Evolutionary conservation across 805 yeast species (phyloP), one percentile per base, ranked within the genome.

Genomic region (Yamadazyma philogaea): DNA sequence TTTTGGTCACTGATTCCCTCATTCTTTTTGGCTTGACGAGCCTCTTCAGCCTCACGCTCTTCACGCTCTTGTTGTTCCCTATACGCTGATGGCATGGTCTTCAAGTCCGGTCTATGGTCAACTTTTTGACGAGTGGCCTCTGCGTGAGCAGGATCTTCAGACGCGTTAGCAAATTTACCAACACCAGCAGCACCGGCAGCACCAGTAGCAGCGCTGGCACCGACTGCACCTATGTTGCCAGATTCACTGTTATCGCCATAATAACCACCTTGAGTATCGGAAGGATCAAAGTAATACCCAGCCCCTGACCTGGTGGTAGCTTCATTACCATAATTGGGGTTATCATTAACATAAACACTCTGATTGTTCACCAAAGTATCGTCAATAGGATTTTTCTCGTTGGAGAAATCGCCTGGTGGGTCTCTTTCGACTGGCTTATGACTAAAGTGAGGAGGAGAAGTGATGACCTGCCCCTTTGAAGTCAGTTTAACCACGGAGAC

Each of bases 201-300:
- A n/a, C 20, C 40, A 3, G 19, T 37, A 6, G 24, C 43, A 3
- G 27, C 30, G 14, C 19, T 19, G 15, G 37, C 37, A 21, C 42
- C 30, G 2, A 18, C 28, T 2, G 26, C 34, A 17, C 20, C 34
- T 16, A 28, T 12, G 20, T 17, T 14, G 10, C 19, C 20, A 16
- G 34, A 5, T 5, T 14, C 34, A 12, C 27, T 30, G 11, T 20
- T 15, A 15, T 30, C 30, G 30, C 47, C 43, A 40, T 49, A 49
- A 33, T 39, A 39, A 16, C 68, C 66, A 19, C 66, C 67, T 46
- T 64, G 69, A 26, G 70, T 63, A 47, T 64, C 70, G 45, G 48
- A 54, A 10, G 71, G 70, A 37, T 64, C 61, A 44, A 53, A 66
- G 44, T 56, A 66, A 37, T 50, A 48, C 10, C 71, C 71, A 8